Evolutionary conservation across 2,329 filamentous ascomycete species (phyloP).

Genomic region (Sporothrix dimorphospora): DNA sequence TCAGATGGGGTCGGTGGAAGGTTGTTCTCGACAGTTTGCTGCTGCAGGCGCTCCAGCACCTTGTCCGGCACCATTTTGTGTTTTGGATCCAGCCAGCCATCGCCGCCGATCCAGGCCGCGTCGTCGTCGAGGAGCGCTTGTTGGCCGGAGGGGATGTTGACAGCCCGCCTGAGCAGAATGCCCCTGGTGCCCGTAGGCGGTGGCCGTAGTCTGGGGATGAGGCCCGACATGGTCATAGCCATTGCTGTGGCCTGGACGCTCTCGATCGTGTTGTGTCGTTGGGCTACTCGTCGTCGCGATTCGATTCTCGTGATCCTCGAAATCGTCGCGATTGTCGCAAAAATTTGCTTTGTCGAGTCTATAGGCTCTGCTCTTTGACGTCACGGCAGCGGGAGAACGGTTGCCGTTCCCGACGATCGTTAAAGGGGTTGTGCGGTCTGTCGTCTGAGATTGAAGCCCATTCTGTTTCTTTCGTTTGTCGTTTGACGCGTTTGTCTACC

Average conservation of each 20-base stretch:
- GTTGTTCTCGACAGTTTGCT: not conserved
- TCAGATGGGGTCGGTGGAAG: not conserved
- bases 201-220: not conserved
- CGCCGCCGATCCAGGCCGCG: constrained; percentile 28
- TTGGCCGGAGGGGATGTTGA: constrained; percentile 47
- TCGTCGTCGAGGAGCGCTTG: constrained; percentile 41
- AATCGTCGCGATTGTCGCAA: not conserved
- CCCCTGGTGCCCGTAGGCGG: constrained; percentile 8
- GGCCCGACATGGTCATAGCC: not conserved
- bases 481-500: constrained; percentile 12
- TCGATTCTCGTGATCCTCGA: not conserved
- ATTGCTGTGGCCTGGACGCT: not conserved
- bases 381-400: not conserved
- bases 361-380: not conserved
- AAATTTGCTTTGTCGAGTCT: no score
- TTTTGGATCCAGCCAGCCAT: not conserved
- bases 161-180: constrained; percentile 36
- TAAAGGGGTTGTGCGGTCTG: not conserved
- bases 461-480: not conserved
- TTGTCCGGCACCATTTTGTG: constrained; percentile 16
- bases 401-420: not conserved
- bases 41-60: not conserved
- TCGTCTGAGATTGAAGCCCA: not conserved
- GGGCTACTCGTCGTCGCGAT: not conserved
- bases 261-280: not conserved